A percentile compares a stretch with the other conserved stretches of the same genome.
phyloP scores from a whole-genome alignment of 306 rosid species.

The Trifolium repens region DNA sequence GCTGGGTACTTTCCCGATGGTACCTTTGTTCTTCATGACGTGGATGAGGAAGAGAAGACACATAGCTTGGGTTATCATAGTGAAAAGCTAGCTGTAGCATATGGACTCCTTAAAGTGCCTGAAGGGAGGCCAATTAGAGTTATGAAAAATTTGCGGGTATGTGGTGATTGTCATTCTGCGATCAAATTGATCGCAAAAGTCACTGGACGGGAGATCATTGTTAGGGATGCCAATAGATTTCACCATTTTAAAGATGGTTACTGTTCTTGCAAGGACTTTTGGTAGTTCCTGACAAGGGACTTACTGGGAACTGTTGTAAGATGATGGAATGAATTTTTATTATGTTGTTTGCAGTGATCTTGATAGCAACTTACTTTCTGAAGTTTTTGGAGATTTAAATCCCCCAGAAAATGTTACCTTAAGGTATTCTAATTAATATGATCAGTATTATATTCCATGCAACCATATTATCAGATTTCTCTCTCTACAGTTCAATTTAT shows the following conservation, averaged over 20 bases:
- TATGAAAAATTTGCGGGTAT: slow-evolving; percentile 80
- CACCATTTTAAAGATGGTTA: slow-evolving; percentile 74
- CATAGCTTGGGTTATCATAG: slow-evolving; percentile 71
- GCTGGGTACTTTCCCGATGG: slow-evolving; percentile 79
- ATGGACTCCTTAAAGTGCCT: slow-evolving; percentile 73
- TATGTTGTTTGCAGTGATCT: slow-evolving; percentile 65
- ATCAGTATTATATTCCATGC: slow-evolving; percentile 17
- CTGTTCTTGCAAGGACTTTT: slow-evolving; percentile 77
- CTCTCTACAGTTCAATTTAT: neutral
- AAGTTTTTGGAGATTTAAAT: slow-evolving; percentile 50
- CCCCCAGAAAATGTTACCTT: slow-evolving; percentile 69
- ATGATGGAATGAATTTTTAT: slow-evolving; percentile 27
- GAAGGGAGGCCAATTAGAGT: slow-evolving; percentile 65
- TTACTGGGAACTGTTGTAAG: neutral
- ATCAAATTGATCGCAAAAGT: slow-evolving; percentile 73
- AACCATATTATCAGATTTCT: neutral
- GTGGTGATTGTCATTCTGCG: slow-evolving; percentile 81
- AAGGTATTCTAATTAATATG: slow-evolving; percentile 58
- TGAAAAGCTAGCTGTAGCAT: slow-evolving; percentile 75
- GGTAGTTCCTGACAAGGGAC: slow-evolving; percentile 48
- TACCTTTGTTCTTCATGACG: slow-evolving; percentile 73
- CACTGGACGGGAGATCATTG: slow-evolving; percentile 70
- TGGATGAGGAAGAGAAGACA: slow-evolving; percentile 83
- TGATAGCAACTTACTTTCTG: slow-evolving; percentile 60
- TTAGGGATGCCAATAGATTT: slow-evolving; percentile 80